Percentiles rank a stretch among this genome's conserved stretches.
Conservation (phyloP, 2,329 filamentous ascomycete genomes). For the Coniochaeta ligniaria region DNA sequence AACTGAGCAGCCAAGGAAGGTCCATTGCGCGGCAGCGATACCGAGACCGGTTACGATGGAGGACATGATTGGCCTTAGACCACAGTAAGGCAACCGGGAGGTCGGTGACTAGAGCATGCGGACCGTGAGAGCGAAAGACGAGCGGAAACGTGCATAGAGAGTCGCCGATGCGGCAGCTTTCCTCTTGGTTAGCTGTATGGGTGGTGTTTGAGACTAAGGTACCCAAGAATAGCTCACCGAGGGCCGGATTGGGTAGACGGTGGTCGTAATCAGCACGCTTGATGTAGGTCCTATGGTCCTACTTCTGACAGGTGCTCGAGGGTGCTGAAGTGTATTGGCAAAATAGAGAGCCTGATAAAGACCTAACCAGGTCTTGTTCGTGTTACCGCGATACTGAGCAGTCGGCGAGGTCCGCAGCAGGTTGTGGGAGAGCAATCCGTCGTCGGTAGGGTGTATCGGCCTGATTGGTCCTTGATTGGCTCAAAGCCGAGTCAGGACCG, state of each 20-base stretch:
- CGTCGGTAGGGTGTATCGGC: no score
- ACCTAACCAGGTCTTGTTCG: neutral
- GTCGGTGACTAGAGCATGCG: neutral
- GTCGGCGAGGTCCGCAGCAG: neutral
- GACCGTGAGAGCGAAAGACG: neutral
- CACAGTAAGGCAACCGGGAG: neutral
- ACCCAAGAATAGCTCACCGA: neutral
- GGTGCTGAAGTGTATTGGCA: neutral
- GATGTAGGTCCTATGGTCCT: neutral
- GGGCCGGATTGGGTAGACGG: neutral
- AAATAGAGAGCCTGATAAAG: neutral
- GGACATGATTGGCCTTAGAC: neutral
- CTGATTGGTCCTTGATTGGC: neutral
- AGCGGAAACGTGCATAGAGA: neutral
- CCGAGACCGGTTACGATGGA: neutral
- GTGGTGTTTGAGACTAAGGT: neutral
- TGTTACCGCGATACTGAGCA: neutral
- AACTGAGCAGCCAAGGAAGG: neutral
- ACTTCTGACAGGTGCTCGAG: neutral
- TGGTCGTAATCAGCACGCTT: neutral
- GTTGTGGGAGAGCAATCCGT: neutral
- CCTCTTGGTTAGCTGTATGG: neutral
- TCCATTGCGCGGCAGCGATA: neutral
- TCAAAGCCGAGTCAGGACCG: neutral
- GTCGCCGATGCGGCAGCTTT: neutral